Percentiles rank a stretch among this genome's conserved stretches.
These are phyloP conservation scores for Aspergillus funiculosus DNA, from an alignment of 495 filamentous ascomycete genomes.

Conservation along the genomic window DNA sequence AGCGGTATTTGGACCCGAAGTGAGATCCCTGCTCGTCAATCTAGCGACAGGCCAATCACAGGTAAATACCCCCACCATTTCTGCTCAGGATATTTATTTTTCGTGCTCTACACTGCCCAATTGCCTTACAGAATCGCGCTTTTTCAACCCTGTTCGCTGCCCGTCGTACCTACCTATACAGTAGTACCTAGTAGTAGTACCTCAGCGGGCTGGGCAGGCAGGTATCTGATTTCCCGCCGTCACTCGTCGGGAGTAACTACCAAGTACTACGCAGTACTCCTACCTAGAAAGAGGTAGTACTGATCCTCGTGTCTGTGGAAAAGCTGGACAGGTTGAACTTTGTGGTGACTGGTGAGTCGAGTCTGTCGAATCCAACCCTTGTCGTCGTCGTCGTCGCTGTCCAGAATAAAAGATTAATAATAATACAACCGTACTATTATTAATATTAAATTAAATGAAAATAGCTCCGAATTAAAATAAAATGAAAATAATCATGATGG, in stretches of 20 bases:
- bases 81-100: conserved; percentile 10
- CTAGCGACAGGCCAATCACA: conserved; percentile 16
- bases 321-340: conserved; percentile 5
- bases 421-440: neutral
- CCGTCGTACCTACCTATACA: no score
- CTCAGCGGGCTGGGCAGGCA: no score
- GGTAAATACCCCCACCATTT: conserved; percentile 16
- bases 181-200: no score
- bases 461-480: neutral
- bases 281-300: neutral
- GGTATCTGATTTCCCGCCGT: conserved; percentile 10
- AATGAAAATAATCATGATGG: neutral
- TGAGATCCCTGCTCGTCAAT: conserved; percentile 22
- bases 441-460: neutral
- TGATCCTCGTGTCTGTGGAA: conserved; percentile 9
- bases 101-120: conserved; percentile 12
- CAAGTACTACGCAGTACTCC: no score
- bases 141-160: conserved; percentile 13
- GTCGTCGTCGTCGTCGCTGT: neutral
- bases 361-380: conserved; percentile 14
- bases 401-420: neutral
- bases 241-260: no score
- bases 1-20: conserved; percentile 16
- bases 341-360: neutral
- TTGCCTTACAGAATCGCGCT: neutral